Conservation (phyloP, 1,284 basidiomycete species). For the Naganishia albida region DNA sequence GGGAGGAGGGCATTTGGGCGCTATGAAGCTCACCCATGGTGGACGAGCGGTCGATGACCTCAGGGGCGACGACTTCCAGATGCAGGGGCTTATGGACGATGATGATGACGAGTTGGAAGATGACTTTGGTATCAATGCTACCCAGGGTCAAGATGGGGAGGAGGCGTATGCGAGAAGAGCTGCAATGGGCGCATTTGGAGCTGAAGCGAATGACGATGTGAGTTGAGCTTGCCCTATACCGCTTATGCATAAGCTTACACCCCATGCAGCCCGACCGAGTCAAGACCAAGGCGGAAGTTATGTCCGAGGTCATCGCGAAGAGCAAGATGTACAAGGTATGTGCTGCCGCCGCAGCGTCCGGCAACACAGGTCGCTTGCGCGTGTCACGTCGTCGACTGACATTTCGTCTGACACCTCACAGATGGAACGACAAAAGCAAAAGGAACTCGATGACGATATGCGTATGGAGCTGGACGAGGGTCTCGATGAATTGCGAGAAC, state of each 20-base stretch:
- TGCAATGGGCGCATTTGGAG: constrained; percentile 88
- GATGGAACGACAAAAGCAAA: constrained; percentile 83
- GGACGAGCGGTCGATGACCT: constrained; percentile 78
- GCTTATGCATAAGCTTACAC: constrained; percentile 9
- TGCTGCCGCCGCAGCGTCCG: background rate
- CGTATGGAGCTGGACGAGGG: constrained; percentile 87
- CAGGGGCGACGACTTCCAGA: constrained; percentile 75
- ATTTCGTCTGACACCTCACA: constrained; percentile 48
- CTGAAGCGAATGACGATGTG: constrained; percentile 63
- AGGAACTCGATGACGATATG: constrained; percentile 80
- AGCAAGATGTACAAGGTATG: constrained; percentile 89
- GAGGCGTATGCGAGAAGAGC: constrained; percentile 65
- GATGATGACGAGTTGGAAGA: constrained; percentile 65
- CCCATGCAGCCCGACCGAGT: constrained; percentile 67
- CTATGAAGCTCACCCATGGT: constrained; percentile 74
- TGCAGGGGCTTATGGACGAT: constrained; percentile 69
- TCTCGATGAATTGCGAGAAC: constrained; percentile 75
- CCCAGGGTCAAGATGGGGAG: constrained; percentile 28
- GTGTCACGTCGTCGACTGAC: background rate
- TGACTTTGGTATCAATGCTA: constrained; percentile 33
- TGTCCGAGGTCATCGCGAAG: constrained; percentile 97
- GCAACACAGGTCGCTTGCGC: too few relatives aligned
- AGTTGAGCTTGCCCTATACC: constrained; percentile 35
- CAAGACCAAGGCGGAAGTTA: constrained; percentile 92
- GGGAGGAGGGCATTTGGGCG: constrained; percentile 25